Evolutionary conservation across 306 rosid species (phyloP), one percentile per base, ranked within the genome.

Genomic region (Prunus salicina): DNA sequence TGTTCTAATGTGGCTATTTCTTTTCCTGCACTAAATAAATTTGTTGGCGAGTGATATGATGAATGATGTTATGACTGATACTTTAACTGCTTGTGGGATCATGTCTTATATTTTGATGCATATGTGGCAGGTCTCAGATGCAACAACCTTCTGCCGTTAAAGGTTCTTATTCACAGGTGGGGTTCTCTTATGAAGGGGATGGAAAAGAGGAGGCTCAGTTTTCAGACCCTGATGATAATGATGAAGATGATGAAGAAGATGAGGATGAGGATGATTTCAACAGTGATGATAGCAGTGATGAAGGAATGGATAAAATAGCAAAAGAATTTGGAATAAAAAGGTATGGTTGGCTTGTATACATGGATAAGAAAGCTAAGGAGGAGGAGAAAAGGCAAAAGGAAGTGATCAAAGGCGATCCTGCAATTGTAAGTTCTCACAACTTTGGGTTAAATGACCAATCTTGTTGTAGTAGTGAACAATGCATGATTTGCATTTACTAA

Each of bases 341-440:
- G 84, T 95, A 86, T 68, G 97, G 97, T 63, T 95, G 99, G 99
- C 97, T 95, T 79, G 98, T 95, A 73, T 95, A 92, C 88, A 92
- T 87, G 99, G 99, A 95, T 79, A 95, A 91, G 85, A 95, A 91
- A 69, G 97, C 97, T 32, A 95, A 95, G 85, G 98, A 92, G 84
- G 99, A 92, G 78, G 97, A 89, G 76, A 95, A 89, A 85, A 89
- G 93, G 88, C 97, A 95, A 74, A 91, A 92, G 64, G 98, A 95
- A 84, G 88, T 92, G 65, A 95, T 95, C 90, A 95, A 95, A 82
- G 99, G 97, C 4, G 97, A 95, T 73, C 98, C 99, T 80, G 89
- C 99, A 78, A 88, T 95, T 84, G 99, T 95, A 92, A 90, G 99
- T 80, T 68, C 72, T 70, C 53, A 47, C 13, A 25, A 55, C 47